Conservation (phyloP, 306 rosid genomes). For the Cucurbita moschata region DNA sequence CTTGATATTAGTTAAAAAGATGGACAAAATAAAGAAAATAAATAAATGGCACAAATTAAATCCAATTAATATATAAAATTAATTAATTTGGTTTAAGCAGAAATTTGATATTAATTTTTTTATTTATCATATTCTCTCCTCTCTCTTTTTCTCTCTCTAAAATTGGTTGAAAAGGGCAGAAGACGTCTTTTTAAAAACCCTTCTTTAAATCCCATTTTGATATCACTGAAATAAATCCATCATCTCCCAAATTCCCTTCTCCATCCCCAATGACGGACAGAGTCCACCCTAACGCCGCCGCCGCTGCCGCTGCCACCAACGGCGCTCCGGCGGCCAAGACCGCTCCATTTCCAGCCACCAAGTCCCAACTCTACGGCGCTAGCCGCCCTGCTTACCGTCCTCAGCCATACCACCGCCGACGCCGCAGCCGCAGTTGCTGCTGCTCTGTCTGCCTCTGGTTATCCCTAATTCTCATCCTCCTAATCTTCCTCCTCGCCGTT, state of each 20-base stretch:
- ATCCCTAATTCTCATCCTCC: constrained; percentile 26
- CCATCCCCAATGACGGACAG: not conserved
- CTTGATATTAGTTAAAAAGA: too few species aligned
- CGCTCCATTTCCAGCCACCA: constrained; percentile 6
- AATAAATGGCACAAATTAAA: too few species aligned
- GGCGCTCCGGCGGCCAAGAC: not conserved
- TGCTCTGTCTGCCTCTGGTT: constrained; percentile 51
- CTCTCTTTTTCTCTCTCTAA: not conserved
- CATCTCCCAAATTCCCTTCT: not conserved
- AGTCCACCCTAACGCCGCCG: constrained; percentile 4
- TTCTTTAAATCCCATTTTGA: not conserved
- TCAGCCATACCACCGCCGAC: constrained; percentile 11
- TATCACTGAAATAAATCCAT: not conserved
- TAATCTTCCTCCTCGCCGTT: constrained; percentile 34
- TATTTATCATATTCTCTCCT: not conserved
- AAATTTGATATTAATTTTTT: too few species aligned
- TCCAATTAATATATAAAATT: too few species aligned
- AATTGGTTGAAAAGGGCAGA: not conserved
- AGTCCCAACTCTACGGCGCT: constrained; percentile 9
- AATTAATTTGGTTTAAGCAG: too few species aligned
- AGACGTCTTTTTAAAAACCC: not conserved
- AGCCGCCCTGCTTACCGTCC: constrained; percentile 8
- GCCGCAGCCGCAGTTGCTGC: constrained; percentile 30
- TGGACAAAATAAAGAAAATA: too few species aligned
- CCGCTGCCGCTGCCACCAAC: not conserved